Evolutionary conservation across 495 filamentous ascomycete genomes (phyloP).

Genomic region (Diplogelasinospora grovesii): DNA sequence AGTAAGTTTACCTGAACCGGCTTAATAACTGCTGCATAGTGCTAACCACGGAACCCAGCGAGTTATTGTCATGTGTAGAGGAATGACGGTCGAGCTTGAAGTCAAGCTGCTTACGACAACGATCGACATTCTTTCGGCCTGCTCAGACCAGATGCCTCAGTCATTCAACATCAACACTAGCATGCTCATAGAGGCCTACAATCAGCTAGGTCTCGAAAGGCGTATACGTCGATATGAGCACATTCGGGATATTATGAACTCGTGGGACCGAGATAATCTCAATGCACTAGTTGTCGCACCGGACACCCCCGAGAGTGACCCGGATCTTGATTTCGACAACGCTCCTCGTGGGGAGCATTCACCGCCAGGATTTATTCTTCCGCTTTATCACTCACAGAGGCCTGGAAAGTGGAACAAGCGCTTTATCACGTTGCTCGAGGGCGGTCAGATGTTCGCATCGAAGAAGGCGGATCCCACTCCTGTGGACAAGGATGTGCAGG

Average conservation of each 20-base stretch:
- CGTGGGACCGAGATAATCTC: constrained; percentile 74
- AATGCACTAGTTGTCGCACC: constrained; percentile 56
- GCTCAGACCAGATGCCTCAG: constrained; percentile 38
- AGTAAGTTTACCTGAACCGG: constrained; percentile 34
- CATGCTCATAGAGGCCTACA: constrained; percentile 70
- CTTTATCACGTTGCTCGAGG: constrained; percentile 62
- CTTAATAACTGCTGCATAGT: constrained; percentile 1
- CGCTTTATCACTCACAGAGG: constrained; percentile 73
- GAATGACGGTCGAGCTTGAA: constrained; percentile 53
- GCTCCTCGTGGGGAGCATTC: constrained; percentile 52
- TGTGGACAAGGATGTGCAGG: constrained; percentile 54
- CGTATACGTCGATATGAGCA: constrained; percentile 81
- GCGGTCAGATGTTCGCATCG: constrained; percentile 67
- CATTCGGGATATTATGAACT: constrained; percentile 83
- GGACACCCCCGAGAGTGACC: constrained; percentile 28
- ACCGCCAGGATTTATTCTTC: constrained; percentile 50
- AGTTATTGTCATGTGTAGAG: constrained; percentile 62
- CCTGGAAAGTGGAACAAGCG: constrained; percentile 83
- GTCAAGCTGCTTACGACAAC: constrained; percentile 71
- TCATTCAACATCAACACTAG: constrained; percentile 54
- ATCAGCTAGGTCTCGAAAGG: constrained; percentile 70
- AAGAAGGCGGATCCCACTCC: constrained; percentile 55
- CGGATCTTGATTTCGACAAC: constrained; percentile 42
- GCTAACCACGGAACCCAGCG: constrained; percentile 23
- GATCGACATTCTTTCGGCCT: constrained; percentile 59